Base-by-base conservation (phyloP, 345 rosid species). In the Hibiscus trionum region DNA sequence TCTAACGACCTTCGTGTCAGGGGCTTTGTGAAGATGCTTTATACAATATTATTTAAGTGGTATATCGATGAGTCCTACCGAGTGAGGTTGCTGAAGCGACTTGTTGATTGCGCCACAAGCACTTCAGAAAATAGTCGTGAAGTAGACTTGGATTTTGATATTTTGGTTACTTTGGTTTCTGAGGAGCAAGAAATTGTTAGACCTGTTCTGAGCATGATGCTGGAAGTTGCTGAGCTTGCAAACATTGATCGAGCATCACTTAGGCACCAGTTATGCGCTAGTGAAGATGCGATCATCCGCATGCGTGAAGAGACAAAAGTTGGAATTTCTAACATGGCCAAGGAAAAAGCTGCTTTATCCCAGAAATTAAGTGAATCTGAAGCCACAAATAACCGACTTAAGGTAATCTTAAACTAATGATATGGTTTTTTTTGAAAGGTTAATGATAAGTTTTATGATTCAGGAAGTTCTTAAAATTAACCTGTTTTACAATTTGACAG, bases 241-340 rank as follows among this genome's bases (percentile, higher is more conserved):
- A 93, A 88, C 84, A 90, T 90, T 61, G 95, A 91, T 77, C 88
- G 96, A 79, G 93, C 95, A 58, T 91, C 96, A 15, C 93, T 96
- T 70, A 89, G 93, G 99, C 98, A 93, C 80, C 98, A 88, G 77
- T 75, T 96, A 72, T 84, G 92, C 16, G 86, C 92, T 16, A 87
- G 78, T 75, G 93, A 88, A 85, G 99, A 93, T 74, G 97, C 86
- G 78, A 89, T 91, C 77, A 78, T 82, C 37, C 88, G 83, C 69
- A 58, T 84, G 46, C 87, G 88, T 64, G 96, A 93, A 71, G 97
- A 92, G 70, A 85, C 80, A 77, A 86, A 89, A 82, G 74, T 77
- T 24, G 98, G 91, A 80, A 76, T 82, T 74, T 86, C 94, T 66
- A 83, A 62, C 82, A 69, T 88, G 88, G 84, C 58, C 37, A 86